Base-by-base conservation (phyloP, 768 basidiomycete genomes). In the Tricholoma sp. region DNA sequence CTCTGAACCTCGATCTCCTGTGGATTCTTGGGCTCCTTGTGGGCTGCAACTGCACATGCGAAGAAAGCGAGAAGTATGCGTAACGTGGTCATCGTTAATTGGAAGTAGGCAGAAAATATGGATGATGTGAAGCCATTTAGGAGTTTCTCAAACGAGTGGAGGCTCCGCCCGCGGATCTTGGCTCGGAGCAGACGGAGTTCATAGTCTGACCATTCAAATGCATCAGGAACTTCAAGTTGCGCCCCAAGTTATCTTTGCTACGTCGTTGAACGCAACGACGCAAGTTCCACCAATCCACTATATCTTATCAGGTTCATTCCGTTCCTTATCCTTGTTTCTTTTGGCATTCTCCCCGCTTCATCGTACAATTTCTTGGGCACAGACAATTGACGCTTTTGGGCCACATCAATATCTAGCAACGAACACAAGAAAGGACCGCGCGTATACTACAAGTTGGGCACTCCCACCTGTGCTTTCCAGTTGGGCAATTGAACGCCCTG, bases 401-500 rank as follows among this genome's bases (percentile, higher is more conserved):
- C 80, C 81, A 0, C 80, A 83, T 58, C 80, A 82, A 53, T 82
- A 82, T 63, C 67, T 83, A 3, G 74, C 75, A 0, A 59, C 71
- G 4, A 76, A 75, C 57, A 60, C 69, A 3, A 59, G 56, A n/a
- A 75, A 67, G 47, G 66, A 72, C 35, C 59, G 70, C 18, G 70
- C 75, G 1, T 83, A 79, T 61, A 72, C 79, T 1, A 83, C 82
- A 0, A 79, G 74, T 59, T 83, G 81, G 81, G 75, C 78, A 0
- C 61, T 69, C 3, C 80, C 79, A 4, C 80, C 81, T 0, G 62
- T 68, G 5, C 71, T 83, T 5, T 74, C 74, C 0, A 78, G 75
- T 57, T 83, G 80, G 79, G 66, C 67, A 4, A 59, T 81, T 10
- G 71, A 74, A 39, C 59, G 64, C 9, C 29, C 52, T 29, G 62